Base-by-base conservation (phyloP, 1,284 basidiomycete species). In the Stygiomarasmius scandens region DNA sequence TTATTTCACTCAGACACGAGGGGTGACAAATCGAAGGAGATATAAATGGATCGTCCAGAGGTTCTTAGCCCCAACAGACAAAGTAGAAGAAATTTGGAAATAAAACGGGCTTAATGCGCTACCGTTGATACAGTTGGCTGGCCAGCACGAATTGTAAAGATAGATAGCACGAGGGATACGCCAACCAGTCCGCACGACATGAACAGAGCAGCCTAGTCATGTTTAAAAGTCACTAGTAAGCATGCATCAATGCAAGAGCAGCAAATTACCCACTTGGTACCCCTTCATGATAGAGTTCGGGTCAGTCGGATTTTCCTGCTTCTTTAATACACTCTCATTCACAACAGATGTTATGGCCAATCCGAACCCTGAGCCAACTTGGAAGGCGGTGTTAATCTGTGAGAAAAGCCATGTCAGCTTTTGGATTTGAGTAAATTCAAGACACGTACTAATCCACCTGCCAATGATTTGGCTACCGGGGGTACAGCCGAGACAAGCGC, bases 401-500 rank as follows among this genome's bases (percentile, higher is more conserved):
- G 38, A 41, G n/a, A 19, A 9, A 41, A 41, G 12, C 29, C 12
- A 12, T 12, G 29, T 5, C 29, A 32, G 29, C 5, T 5, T 32
- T 6, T 5, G 12, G 29, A 32, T n/a, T n/a, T n/a, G 29, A 32
- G 29, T 5, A 32, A 32, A 32, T 5, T 6, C 6, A 6, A 32
- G 29, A 51, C 58, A 16, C 41, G n/a, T n/a, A 52, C 58, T 23
- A 58, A 24, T 25, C 58, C 58, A 16, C 58, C 58, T 22, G 58
- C 58, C 14, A 58, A 45, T 4, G 58, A 58, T 36, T 58, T 58
- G 4, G 58, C 58, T 10, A 49, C 53, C 4, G 58, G 48, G 2
- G 58, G 58, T 2, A 58, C 58, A 27, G 58, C 58, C 25, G 58
- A 55, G 3, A 58, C 53, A n/a, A 58, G 48, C 9, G 58, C 58